Evolutionary conservation across 108 stramenopile species (phyloP).

Genomic region (Nitzschia inconspicua): DNA sequence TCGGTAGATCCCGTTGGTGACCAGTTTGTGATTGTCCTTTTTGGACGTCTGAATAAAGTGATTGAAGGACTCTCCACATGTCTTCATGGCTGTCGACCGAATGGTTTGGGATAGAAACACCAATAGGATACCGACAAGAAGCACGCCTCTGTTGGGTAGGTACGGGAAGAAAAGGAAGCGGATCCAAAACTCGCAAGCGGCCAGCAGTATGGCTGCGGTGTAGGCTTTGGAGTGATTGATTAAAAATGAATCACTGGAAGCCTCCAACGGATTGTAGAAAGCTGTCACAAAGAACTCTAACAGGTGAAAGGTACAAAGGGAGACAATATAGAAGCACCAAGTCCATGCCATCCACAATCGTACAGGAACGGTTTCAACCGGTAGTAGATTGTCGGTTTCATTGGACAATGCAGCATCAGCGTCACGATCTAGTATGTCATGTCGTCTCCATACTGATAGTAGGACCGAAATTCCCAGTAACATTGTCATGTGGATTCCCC

Average conservation of each 20-base stretch:
- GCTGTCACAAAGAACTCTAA: constrained; percentile 83
- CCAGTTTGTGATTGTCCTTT: constrained; percentile 83
- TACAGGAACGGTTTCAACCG: constrained; percentile 2
- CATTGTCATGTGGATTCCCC: constrained; percentile 42
- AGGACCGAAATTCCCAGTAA: constrained; percentile 7
- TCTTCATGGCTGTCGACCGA: constrained; percentile 88
- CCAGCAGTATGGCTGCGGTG: constrained; percentile 83
- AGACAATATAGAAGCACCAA: constrained; percentile 71
- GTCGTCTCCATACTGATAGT: constrained; percentile 2
- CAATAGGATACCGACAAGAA: constrained; percentile 55
- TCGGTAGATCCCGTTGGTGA: constrained; percentile 88
- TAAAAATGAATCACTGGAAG: constrained; percentile 79
- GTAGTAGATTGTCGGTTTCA: background rate
- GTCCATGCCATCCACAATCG: constrained; percentile 37
- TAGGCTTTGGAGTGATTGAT: constrained; percentile 92
- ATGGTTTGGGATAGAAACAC: constrained; percentile 72
- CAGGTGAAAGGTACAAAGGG: constrained; percentile 75
- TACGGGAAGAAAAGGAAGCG: constrained; percentile 56
- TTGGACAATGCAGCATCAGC: background rate
- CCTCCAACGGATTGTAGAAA: constrained; percentile 65
- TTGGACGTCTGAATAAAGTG: constrained; percentile 88
- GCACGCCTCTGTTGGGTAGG: no score
- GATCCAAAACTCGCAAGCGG: constrained; percentile 82
- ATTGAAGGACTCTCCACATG: constrained; percentile 91
- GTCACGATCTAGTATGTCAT: background rate